Conservation (phyloP, 352 stramenopile species). For the Phytophthora cryptogea region DNA sequence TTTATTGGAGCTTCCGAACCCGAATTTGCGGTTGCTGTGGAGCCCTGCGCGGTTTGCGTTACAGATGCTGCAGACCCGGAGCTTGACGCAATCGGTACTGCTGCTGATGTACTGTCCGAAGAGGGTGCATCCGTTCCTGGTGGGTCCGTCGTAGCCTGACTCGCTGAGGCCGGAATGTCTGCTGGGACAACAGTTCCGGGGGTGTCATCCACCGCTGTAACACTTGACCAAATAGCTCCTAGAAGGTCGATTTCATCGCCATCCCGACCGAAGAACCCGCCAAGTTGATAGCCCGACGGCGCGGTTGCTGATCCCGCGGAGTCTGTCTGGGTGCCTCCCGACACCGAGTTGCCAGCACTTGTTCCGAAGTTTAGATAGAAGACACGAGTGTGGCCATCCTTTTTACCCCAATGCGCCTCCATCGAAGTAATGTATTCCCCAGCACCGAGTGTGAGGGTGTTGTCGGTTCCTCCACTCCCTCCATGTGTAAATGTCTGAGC, state of each 20-base stretch:
- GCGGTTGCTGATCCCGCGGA: conserved; percentile 16
- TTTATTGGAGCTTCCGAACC: neutral
- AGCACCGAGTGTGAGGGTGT: conserved; percentile 22
- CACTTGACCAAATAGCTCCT: conserved; percentile 26
- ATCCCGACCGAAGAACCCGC: conserved; percentile 29
- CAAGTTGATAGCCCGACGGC: conserved; percentile 20
- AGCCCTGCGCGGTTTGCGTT: neutral
- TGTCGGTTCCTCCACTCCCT: conserved; percentile 17
- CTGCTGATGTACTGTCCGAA: neutral
- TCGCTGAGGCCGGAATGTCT: neutral
- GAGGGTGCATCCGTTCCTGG: neutral
- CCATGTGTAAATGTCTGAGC: conserved; percentile 27
- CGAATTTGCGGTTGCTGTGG: neutral
- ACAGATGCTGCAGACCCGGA: neutral
- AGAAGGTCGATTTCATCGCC: conserved; percentile 31
- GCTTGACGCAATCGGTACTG: no score
- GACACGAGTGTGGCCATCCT: conserved; percentile 22
- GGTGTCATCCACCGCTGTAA: conserved; percentile 4
- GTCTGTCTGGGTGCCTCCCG: conserved; percentile 20
- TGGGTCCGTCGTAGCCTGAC: neutral
- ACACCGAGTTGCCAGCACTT: conserved; percentile 23
- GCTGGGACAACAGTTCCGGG: conserved; percentile 18
- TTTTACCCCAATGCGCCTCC: conserved; percentile 29
- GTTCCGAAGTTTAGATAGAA: conserved; percentile 34
- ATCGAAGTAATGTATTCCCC: conserved; percentile 29